These are phyloP conservation scores for Thelonectria blattea DNA, from an alignment of 2,329 filamentous ascomycete genomes.

Conservation along the genomic window DNA sequence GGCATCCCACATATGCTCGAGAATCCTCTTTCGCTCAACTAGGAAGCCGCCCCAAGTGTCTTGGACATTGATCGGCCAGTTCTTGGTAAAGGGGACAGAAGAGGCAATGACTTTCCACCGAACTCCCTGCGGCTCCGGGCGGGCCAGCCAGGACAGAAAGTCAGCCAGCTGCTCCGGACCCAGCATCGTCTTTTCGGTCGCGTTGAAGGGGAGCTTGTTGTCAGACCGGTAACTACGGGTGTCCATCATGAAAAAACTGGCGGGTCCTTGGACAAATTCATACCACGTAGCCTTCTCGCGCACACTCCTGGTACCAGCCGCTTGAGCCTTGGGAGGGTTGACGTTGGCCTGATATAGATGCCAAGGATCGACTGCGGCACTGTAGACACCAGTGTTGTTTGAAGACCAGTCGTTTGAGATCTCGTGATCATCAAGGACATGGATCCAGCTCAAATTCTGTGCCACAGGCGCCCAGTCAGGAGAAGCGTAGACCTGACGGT, in stretches of 20 bases:
- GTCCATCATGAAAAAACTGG: conserved; percentile 93
- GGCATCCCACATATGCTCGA: conserved; percentile 92
- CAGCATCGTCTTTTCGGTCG: conserved; percentile 82
- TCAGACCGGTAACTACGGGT: conserved; percentile 85
- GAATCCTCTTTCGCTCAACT: conserved; percentile 75
- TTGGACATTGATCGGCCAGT: conserved; percentile 86
- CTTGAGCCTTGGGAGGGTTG: conserved; percentile 76
- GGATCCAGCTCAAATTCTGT: conserved; percentile 91
- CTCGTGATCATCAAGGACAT: conserved; percentile 96
- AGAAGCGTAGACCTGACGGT: conserved; percentile 93
- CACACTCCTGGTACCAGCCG: conserved; percentile 49
- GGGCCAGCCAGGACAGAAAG: conserved; percentile 76
- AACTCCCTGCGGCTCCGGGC: conserved; percentile 75
- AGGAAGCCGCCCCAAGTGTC: conserved; percentile 97
- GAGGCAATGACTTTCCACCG: conserved; percentile 94
- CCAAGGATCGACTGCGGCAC: conserved; percentile 82
- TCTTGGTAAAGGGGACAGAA: conserved; percentile 95
- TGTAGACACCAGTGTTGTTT: conserved; percentile 81
- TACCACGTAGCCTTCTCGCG: conserved; percentile 77
- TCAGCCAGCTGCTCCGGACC: conserved; percentile 80
- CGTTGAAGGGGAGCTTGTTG: conserved; percentile 64
- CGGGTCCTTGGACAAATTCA: conserved; percentile 86
- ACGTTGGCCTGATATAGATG: conserved; percentile 81
- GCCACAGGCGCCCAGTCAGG: conserved; percentile 84
- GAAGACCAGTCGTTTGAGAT: conserved; percentile 92